Evolutionary conservation across 2,329 filamentous ascomycete genomes (phyloP).

Genomic region (Purpureocillium lavendulum): DNA sequence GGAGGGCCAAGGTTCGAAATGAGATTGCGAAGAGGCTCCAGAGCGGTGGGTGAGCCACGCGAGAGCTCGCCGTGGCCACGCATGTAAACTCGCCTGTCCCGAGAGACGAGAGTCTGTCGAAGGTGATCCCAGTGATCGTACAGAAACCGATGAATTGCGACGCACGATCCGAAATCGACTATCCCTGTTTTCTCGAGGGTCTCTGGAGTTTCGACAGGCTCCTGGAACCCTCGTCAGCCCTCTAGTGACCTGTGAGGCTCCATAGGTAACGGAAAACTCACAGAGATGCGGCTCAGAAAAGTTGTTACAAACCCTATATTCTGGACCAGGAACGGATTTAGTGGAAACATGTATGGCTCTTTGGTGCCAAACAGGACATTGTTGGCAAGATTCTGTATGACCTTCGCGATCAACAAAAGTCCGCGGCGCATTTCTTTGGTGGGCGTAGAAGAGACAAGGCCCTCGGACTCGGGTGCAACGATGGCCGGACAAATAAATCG

Average conservation of each 20-base stretch:
- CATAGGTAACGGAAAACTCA: slow-evolving; percentile 22
- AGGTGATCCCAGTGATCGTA: slow-evolving; percentile 68
- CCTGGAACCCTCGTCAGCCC: slow-evolving; percentile 16
- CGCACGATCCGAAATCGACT: slow-evolving; percentile 64
- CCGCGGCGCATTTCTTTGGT: slow-evolving; percentile 63
- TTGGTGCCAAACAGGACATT: slow-evolving; percentile 66
- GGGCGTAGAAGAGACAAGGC: slow-evolving; percentile 50
- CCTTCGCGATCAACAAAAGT: slow-evolving; percentile 60
- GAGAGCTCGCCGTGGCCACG: slow-evolving; percentile 45
- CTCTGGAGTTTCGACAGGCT: slow-evolving; percentile 39
- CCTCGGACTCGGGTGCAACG: slow-evolving; percentile 60
- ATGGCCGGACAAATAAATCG: slow-evolving; percentile 67
- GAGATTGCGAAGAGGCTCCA: slow-evolving; percentile 52
- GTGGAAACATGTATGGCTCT: slow-evolving; percentile 63
- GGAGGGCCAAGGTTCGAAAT: slow-evolving; percentile 61
- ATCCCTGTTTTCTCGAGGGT: slow-evolving; percentile 34
- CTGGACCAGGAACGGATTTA: slow-evolving; percentile 60
- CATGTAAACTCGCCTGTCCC: slow-evolving; percentile 48
- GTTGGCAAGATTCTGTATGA: slow-evolving; percentile 64
- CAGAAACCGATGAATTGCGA: slow-evolving; percentile 58
- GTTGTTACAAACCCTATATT: slow-evolving; percentile 61
- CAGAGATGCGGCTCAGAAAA: slow-evolving; percentile 60
- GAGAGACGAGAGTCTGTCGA: slow-evolving; percentile 52
- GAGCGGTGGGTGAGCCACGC: slow-evolving; percentile 44
- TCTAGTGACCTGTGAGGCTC: too few relatives aligned